Percentiles rank a stretch among this genome's conserved stretches.
These are phyloP conservation scores for Chaetomium cochliodes DNA, from an alignment of 495 filamentous ascomycete genomes.

Conservation along the genomic window DNA sequence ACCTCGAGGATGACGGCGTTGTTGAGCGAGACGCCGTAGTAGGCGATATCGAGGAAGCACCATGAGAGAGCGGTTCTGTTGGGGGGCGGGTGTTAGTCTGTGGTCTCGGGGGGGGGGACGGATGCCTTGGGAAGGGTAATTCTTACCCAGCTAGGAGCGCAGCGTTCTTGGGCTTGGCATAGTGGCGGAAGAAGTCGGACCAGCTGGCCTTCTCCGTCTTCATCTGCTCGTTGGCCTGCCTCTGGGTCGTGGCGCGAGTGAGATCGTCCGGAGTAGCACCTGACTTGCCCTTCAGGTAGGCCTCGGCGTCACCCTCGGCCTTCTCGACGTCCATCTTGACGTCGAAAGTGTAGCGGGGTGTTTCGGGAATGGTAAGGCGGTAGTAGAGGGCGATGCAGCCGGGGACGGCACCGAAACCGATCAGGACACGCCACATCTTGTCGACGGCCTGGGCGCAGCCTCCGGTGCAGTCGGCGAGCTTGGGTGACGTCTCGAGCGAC, in stretches of 20 bases:
- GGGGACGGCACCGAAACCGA: conserved; percentile 79
- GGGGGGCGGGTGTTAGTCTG: conserved; percentile 8
- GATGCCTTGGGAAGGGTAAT: neutral
- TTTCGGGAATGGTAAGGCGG: conserved; percentile 84
- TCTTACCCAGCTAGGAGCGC: conserved; percentile 59
- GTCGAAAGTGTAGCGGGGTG: conserved; percentile 75
- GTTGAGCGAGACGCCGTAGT: conserved; percentile 75
- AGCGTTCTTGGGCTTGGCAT: conserved; percentile 63
- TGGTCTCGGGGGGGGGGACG: neutral
- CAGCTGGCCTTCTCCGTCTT: conserved; percentile 62
- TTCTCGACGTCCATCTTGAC: conserved; percentile 74
- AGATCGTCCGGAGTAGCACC: conserved; percentile 65
- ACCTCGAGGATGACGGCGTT: conserved; percentile 64
- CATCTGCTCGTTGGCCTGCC: conserved; percentile 47
- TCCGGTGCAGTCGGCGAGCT: conserved; percentile 56
- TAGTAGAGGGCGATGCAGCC: conserved; percentile 76
- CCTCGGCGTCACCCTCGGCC: conserved; percentile 62
- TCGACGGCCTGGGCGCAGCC: conserved; percentile 69
- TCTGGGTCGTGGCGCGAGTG: conserved; percentile 49
- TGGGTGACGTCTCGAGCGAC: conserved; percentile 55
- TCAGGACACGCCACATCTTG: conserved; percentile 80
- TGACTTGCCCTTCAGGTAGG: conserved; percentile 56
- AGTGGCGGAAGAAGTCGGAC: conserved; percentile 64
- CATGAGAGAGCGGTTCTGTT: conserved; percentile 68
- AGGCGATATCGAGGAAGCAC: conserved; percentile 63